Conservation (phyloP, 441 rosid genomes). For the Pelargonium citronellum region DNA sequence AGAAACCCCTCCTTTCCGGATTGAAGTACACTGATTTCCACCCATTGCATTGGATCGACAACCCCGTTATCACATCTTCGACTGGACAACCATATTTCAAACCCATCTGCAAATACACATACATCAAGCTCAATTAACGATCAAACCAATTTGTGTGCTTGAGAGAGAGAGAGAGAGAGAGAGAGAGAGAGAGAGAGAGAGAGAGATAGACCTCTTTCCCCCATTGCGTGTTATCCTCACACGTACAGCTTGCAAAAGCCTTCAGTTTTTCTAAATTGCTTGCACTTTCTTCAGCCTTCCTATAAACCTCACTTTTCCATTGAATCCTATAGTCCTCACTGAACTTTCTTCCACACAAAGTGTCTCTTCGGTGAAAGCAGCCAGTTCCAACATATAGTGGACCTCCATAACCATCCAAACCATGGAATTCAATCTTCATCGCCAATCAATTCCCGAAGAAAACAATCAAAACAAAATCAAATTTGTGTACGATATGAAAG, state of each 20-base stretch:
- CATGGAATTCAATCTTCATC: constrained; percentile 56
- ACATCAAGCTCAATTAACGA: neutral
- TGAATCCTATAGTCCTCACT: constrained; percentile 10
- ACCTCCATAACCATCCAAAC: constrained; percentile 66
- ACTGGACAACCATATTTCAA: constrained; percentile 62
- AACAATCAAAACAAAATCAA: constrained; percentile 3
- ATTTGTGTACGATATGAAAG: neutral
- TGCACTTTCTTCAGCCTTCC: constrained; percentile 13
- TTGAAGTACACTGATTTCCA: constrained; percentile 65
- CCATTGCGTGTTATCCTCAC: constrained; percentile 55
- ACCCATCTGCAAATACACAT: constrained; percentile 51
- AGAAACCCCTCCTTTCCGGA: constrained; percentile 50
- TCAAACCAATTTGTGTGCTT: neutral
- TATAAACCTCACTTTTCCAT: constrained; percentile 25
- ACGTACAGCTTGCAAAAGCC: constrained; percentile 50
- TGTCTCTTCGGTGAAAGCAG: constrained; percentile 79
- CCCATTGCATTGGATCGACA: constrained; percentile 59
- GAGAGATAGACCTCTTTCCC: constrained; percentile 50
- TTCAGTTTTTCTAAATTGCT: constrained; percentile 30
- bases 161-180: neutral
- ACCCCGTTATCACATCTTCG: constrained; percentile 74
- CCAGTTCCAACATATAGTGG: constrained; percentile 61
- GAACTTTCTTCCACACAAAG: constrained; percentile 44
- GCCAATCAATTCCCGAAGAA: neutral
- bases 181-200: too few relatives aligned